Evolutionary conservation across 2,329 filamentous ascomycete genomes (phyloP).

Genomic region (Graphilbum sp.): DNA sequence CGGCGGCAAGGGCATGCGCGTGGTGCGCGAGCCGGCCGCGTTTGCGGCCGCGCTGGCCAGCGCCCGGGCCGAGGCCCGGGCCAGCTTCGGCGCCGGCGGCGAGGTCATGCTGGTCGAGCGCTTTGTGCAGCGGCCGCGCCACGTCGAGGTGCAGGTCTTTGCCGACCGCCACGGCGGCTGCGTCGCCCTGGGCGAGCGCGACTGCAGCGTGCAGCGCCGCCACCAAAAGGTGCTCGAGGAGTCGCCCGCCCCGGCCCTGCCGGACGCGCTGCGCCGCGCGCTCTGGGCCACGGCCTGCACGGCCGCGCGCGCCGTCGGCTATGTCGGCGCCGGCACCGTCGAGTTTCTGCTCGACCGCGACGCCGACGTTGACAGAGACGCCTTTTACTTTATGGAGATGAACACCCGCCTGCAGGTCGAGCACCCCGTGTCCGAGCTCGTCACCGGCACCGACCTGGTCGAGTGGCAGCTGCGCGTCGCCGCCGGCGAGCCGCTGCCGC

Average conservation of each 20-base stretch:
- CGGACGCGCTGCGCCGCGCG: conserved; percentile 39
- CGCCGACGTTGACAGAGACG: conserved; percentile 30
- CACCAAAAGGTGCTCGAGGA: conserved; percentile 91
- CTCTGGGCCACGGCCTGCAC: conserved; percentile 51
- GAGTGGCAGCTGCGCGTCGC: conserved; percentile 85
- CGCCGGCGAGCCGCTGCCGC: conserved; percentile 37
- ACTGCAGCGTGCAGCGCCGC: conserved; percentile 73
- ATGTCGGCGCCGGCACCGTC: conserved; percentile 77
- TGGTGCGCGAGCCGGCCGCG: conserved; percentile 50
- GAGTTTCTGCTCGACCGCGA: conserved; percentile 83
- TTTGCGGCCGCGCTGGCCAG: conserved; percentile 55
- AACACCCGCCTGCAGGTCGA: conserved; percentile 89
- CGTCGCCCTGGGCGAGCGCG: conserved; percentile 71
- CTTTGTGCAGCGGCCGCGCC: conserved; percentile 62
- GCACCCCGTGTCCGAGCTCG: conserved; percentile 72
- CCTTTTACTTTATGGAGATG: conserved; percentile 75
- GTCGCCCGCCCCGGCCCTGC: conserved; percentile 58
- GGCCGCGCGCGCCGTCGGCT: conserved; percentile 59
- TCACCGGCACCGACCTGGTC: conserved; percentile 60
- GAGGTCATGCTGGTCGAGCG: conserved; percentile 73
- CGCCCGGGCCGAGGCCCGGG: conserved; percentile 58
- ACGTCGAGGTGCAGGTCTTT: conserved; percentile 85
- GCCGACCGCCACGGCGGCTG: conserved; percentile 66
- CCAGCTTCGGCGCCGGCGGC: conserved; percentile 65
- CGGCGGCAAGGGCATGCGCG: conserved; percentile 73